Evolutionary conservation across 306 rosid genomes (phyloP).

Genomic region (Coriaria nepalensis): DNA sequence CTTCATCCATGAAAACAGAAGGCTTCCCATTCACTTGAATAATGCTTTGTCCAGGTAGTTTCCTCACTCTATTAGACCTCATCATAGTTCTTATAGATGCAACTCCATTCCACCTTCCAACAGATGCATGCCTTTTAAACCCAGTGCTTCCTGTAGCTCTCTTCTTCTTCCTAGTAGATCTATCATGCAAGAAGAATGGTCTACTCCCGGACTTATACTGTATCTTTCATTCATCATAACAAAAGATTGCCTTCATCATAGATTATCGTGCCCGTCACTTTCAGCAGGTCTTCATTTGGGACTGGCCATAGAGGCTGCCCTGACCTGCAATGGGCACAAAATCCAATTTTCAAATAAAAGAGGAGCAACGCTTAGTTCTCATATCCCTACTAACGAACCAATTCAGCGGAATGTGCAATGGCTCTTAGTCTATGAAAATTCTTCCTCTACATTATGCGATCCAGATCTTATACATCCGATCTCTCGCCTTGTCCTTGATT

Average conservation of each 20-base stretch:
- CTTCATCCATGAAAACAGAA: slow-evolving; percentile 39
- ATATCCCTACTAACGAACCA: too few species aligned
- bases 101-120: slow-evolving; percentile 54
- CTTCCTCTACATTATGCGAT: too few species aligned
- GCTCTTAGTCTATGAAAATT: too few species aligned
- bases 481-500: too few species aligned
- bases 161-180: slow-evolving; percentile 52
- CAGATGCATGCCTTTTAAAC: slow-evolving; percentile 41
- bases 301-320: too few species aligned
- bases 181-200: slow-evolving; percentile 58
- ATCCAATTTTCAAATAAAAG: too few species aligned
- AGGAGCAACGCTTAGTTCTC: too few species aligned
- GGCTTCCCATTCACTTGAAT: slow-evolving; percentile 38
- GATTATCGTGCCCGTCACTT: too few species aligned
- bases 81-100: slow-evolving; percentile 42
- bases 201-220: slow-evolving; percentile 33
- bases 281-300: too few species aligned
- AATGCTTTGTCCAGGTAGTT: slow-evolving; percentile 50
- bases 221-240: slow-evolving; percentile 32
- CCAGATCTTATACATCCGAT: too few species aligned
- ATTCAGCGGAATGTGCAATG: too few species aligned
- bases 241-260: slow-evolving; percentile 36
- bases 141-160: slow-evolving; percentile 43
- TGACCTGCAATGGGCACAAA: too few species aligned
- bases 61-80: slow-evolving; percentile 37